Percentiles rank a stretch among this genome's conserved stretches.
Evolutionary conservation across 1,139 yeast species (phyloP).

Genomic region (Yamadazyma trypodendri): DNA sequence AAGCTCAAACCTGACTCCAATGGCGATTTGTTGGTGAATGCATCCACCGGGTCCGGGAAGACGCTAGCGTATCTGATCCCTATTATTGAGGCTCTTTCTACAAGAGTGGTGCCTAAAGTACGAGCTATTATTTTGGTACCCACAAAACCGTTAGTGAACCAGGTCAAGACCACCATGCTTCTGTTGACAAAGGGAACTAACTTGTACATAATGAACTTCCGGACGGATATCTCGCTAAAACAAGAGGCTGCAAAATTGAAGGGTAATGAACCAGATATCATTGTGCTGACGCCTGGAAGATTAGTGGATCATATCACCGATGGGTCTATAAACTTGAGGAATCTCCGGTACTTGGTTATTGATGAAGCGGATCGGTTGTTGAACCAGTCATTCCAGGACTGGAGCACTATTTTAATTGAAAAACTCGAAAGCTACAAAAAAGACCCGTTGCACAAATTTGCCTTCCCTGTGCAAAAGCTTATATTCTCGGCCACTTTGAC

Average conservation of each 20-base stretch:
- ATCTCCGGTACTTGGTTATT: conserved; percentile 68
- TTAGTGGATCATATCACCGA: conserved; percentile 77
- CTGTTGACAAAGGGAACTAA: conserved; percentile 66
- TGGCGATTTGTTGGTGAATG: conserved; percentile 85
- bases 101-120: conserved; percentile 67
- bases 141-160: conserved; percentile 82
- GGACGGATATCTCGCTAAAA: conserved; percentile 56
- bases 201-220: conserved; percentile 57
- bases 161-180: conserved; percentile 68
- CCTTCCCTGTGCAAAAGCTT: conserved; percentile 49
- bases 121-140: conserved; percentile 85
- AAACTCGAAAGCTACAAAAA: conserved; percentile 34
- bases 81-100: conserved; percentile 63
- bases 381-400: conserved; percentile 89
- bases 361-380: conserved; percentile 95
- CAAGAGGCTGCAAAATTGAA: conserved; percentile 60
- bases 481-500: conserved; percentile 93
- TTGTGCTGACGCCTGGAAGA: conserved; percentile 90
- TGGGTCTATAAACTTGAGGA: conserved; percentile 38
- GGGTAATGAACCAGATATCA: conserved; percentile 64
- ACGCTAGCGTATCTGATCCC: conserved; percentile 90
- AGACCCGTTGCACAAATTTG: conserved; percentile 20
- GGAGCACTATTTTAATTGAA: conserved; percentile 72
- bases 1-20: conserved; percentile 55
- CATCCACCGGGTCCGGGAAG: conserved; percentile 96